Evolutionary conservation across 176 grass and related monocot species (phyloP), one percentile per base, ranked within the genome.

Genomic region (Miscanthus lutarioriparius): DNA sequence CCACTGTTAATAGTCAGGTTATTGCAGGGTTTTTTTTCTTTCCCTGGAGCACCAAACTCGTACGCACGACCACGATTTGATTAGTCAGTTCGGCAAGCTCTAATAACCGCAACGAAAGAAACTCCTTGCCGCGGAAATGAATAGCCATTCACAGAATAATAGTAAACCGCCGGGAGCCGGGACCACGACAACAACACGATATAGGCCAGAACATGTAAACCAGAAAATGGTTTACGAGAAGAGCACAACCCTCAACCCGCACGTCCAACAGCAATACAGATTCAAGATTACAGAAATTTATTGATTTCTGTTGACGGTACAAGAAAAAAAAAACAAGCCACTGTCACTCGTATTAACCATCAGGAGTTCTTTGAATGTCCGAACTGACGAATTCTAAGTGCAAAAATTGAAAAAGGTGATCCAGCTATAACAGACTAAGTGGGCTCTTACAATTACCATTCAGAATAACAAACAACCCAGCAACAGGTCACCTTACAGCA

Each of bases 351-450:
- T 86, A 91, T 80, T 75, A 75, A 80, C 86, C 61, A 67, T 61
- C 67, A 14, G 51, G 28, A 70, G 47, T 75, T 28, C 1, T 30
- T 89, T 3, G 4, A 74, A 48, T 78, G 62, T 80, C 41, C 73
- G 66, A 63, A 54, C 70, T 37, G 63, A 40, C 19, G 3, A 71
- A 64, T 38, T 70, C 75, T 64, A 77, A 49, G 20, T 44, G n/a
- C 12, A 11, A 82, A 56, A 65, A 7, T 17, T 11, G 30, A 74
- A 19, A 67, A 14, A 40, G 74, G 37, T 45, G 64, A 82, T 72
- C 73, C 67, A 79, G 36, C 67, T 90, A 82, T 83, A 77, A 74
- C 63, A 76, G 49, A 86, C 72, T 41, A 72, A 70, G 74, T 82
- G 49, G 7, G 67, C 44, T 72, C 54, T 78, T 90, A 90, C 84